These are phyloP conservation scores for Ramalina peruviana DNA, from an alignment of 495 filamentous ascomycete genomes.

Conservation along the genomic window DNA sequence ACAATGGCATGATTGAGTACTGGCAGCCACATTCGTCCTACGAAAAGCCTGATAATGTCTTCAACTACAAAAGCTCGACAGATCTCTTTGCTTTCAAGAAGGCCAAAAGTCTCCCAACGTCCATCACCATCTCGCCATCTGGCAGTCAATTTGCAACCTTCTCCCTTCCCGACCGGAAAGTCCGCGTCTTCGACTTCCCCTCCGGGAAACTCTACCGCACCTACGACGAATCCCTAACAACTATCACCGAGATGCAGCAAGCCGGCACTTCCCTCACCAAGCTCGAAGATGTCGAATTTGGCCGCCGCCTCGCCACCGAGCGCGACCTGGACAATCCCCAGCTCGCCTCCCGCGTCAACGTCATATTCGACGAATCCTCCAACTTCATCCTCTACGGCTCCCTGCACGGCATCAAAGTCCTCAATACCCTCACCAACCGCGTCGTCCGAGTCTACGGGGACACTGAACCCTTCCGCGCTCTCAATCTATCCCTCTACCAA, in stretches of 20 bases:
- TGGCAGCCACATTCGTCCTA: slow-evolving; percentile 71
- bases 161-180: slow-evolving; percentile 84
- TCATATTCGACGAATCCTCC: slow-evolving; percentile 91
- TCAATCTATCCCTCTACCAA: slow-evolving; percentile 85
- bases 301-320: slow-evolving; percentile 75
- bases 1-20: slow-evolving; percentile 92
- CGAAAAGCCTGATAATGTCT: slow-evolving; percentile 86
- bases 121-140: slow-evolving; percentile 75
- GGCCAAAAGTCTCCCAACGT: slow-evolving; percentile 70
- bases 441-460: slow-evolving; percentile 76
- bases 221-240: slow-evolving; percentile 84
- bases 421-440: slow-evolving; percentile 88
- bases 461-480: slow-evolving; percentile 73
- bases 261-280: slow-evolving; percentile 66
- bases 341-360: slow-evolving; percentile 59
- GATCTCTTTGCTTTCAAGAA: slow-evolving; percentile 96
- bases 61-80: slow-evolving; percentile 80
- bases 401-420: slow-evolving; percentile 75
- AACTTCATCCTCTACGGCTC: slow-evolving; percentile 93
- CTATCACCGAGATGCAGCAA: slow-evolving; percentile 86
- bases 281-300: slow-evolving; percentile 83
- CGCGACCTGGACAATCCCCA: slow-evolving; percentile 62
- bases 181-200: slow-evolving; percentile 85
- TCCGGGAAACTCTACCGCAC: slow-evolving; percentile 77
- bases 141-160: slow-evolving; percentile 76